Conservation (phyloP, 2,329 filamentous ascomycete genomes). For the Hymenoscyphus albidus region DNA sequence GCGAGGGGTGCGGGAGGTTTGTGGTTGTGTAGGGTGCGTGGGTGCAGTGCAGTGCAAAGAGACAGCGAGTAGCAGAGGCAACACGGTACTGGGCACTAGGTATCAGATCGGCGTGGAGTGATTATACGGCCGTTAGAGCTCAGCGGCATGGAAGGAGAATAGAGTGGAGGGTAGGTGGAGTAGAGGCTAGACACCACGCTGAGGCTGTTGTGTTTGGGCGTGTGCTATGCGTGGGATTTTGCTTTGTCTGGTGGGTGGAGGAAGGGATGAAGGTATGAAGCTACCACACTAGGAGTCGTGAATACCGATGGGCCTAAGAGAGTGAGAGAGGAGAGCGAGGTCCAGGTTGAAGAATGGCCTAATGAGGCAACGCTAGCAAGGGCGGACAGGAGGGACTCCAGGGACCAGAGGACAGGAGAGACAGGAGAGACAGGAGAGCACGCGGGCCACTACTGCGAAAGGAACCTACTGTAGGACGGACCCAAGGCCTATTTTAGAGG, state of each 20-base stretch:
- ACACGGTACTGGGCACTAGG: neutral
- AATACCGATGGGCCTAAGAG: neutral
- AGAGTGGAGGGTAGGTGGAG: too few species aligned
- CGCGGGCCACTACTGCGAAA: neutral
- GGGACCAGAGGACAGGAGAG: neutral
- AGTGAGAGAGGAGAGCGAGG: slow-evolving; percentile 3
- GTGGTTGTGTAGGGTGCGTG: slow-evolving; percentile 9
- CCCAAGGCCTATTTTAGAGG: too few species aligned
- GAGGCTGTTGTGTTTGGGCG: neutral
- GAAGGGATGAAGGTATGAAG: neutral
- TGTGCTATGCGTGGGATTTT: neutral
- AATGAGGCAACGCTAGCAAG: slow-evolving; percentile 15
- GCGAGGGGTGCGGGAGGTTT: slow-evolving; percentile 13
- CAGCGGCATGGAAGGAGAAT: neutral
- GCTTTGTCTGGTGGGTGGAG: slow-evolving; percentile 11
- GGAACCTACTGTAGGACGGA: neutral
- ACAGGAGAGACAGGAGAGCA: neutral
- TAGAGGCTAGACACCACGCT: neutral
- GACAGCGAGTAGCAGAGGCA: slow-evolving; percentile 9
- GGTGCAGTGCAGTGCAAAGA: slow-evolving; percentile 9
- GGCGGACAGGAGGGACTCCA: neutral
- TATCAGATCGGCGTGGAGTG: neutral
- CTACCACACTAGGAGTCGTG: slow-evolving; percentile 11
- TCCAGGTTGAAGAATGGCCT: slow-evolving; percentile 11
- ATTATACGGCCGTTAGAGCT: neutral